Evolutionary conservation across 164 flowering plant genomes (phyloP), one percentile per base, ranked within the genome.

Genomic region (Berberis vulgaris): DNA sequence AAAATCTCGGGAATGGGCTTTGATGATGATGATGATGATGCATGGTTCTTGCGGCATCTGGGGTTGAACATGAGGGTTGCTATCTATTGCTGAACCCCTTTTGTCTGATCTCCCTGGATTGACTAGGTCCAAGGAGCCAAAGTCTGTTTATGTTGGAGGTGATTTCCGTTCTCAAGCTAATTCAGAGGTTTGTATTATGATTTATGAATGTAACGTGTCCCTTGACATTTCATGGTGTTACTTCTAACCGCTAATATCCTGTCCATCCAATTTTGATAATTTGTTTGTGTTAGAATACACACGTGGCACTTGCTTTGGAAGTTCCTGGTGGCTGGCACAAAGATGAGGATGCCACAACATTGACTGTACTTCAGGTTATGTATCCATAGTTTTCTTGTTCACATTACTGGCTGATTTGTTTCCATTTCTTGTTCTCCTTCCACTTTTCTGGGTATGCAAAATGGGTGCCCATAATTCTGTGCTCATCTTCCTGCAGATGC

Each of bases 281-380:
- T 60, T 68, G 3, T 45, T n/a, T 4, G 65, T 41, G 60, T 81
- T 26, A 88, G 92, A 75, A 7, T 43, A 85, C 91, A 45, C 88
- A 88, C 77, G 76, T 92, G 71, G 98, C 94, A 46, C 85, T 92
- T 71, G 98, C 91, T 47, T 92, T 92, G 78, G 97, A 84, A 78
- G 72, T 81, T 71, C 94, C 95, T 67, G 96, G 97, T 65, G 98
- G 98, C 62, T 92, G 97, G 97, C 64, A 66, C 45, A 72, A 80
- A 13, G 87, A 78, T 66, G 84, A 88, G 76, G 94, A 92, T 5
- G 89, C 93, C 44, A 78, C 88, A 74, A 74, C 76, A 59, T 69
- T 83, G 70, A 86, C 87, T 64, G 96, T 92, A 65, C 97, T 92
- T 75, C 91, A 89, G 97, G 98, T 92, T 45, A 43, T 59, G 41